Base-by-base conservation (phyloP, 495 filamentous ascomycete species). In the Astrothelium macrocarpum region DNA sequence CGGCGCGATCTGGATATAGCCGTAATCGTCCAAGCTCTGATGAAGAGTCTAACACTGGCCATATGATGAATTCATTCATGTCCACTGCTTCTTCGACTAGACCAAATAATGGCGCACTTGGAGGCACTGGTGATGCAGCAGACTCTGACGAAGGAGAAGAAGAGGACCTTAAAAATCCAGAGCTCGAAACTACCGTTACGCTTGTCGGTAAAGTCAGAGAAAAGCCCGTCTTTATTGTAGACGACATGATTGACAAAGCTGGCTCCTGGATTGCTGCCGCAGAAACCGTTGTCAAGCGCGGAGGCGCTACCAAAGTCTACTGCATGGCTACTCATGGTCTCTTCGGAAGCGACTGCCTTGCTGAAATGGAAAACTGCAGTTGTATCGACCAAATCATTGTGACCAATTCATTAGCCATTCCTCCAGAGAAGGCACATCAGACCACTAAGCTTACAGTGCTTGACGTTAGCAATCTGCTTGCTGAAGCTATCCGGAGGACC, bases 161-260 rank as follows among this genome's bases (percentile, higher is more conserved):
- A 67, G 89, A 90, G 64, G 84, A 84, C 20, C 82, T 87, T 59
- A 81, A 83, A 64, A 83, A 89, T 66, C 83, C 84, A 18, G 86
- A 87, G 64, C 78, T 90, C 42, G 94, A 98, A 74, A 89, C 90
- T 73, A 97, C 91, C 78, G 92, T 97, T 69, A 98, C 94, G 1
- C 79, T 98, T 60, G 95, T 98, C 34, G 94, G 94, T 64, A 90
- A 97, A 66, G 94, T 98, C 61, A 85, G 84, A 68, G 85, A 87
- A 73, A 84, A 87, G 62, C 84, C 89, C 1, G 94, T 97, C 42
- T 87, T 98, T 74, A 88, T 98, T 65, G 87, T 98, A 59, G 94
- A 98, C 78, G 94, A 98, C 75, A 96, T 98, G 89, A 97, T 98
- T 68, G 94, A 98, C 78, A 96, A 95, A 74, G 85, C 90, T 31